Conservation (phyloP, 2,329 filamentous ascomycete genomes). For the Purpureocillium lavendulum region DNA sequence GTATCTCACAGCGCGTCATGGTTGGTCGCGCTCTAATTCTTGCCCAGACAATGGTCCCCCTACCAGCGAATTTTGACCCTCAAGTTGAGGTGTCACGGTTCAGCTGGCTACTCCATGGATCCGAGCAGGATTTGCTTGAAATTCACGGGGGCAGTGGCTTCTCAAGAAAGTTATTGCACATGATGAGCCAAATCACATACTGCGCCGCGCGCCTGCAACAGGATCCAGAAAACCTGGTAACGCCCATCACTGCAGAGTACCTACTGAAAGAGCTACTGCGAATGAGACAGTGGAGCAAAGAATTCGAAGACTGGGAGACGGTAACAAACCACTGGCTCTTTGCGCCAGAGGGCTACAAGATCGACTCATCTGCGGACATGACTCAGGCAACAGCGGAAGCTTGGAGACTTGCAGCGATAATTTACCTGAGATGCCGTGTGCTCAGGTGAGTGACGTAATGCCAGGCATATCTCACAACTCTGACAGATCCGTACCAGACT, state of each 20-base stretch:
- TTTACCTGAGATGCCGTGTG: constrained; percentile 30
- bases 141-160: constrained; percentile 34
- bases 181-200: constrained; percentile 28
- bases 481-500: constrained; percentile 18
- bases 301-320: constrained; percentile 15
- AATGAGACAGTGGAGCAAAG: constrained; percentile 27
- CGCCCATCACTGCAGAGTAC: constrained; percentile 20
- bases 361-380: constrained; percentile 24
- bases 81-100: constrained; percentile 22
- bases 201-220: constrained; percentile 24
- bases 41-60: constrained; percentile 28
- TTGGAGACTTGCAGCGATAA: constrained; percentile 29
- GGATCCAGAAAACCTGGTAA: constrained; percentile 21
- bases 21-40: constrained; percentile 29
- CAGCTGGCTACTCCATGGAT: constrained; percentile 29
- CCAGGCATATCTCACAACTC: too few species aligned
- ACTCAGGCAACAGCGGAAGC: constrained; percentile 31
- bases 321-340: constrained; percentile 21
- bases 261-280: constrained; percentile 17
- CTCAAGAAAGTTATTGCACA: constrained; percentile 28
- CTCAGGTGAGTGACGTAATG: constrained; percentile 20
- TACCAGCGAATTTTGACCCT: constrained; percentile 19
- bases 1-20: constrained; percentile 29
- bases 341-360: constrained; percentile 13
- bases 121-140: constrained; percentile 23